phyloP scores from a whole-genome alignment of 2,329 filamentous ascomycete genomes.

The Fusarium begoniae region DNA sequence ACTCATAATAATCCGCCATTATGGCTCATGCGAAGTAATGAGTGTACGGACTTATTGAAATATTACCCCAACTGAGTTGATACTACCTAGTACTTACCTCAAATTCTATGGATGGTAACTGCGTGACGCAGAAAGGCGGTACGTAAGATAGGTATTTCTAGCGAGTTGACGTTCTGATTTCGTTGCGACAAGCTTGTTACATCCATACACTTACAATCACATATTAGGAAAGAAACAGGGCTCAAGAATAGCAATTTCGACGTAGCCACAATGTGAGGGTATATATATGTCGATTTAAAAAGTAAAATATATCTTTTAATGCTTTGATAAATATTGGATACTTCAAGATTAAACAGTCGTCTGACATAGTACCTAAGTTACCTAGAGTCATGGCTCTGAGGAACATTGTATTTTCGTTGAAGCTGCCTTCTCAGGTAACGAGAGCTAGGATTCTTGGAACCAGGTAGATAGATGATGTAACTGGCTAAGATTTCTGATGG shows the following conservation, averaged over 20 bases:
- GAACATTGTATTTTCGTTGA: not conserved
- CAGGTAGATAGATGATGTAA: not conserved
- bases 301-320: not conserved
- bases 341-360: not conserved
- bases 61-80: not conserved
- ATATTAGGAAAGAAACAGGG: not conserved
- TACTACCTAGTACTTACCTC: not conserved
- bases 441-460: not conserved
- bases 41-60: not conserved
- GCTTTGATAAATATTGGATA: not conserved
- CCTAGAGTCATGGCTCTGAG: not conserved
- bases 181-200: not conserved
- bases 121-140: not conserved
- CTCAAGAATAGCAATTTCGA: not conserved
- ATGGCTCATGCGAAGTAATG: not conserved
- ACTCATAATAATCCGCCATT: not conserved
- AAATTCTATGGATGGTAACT: not conserved
- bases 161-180: not conserved
- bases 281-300: not conserved
- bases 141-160: not conserved
- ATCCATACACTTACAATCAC: not conserved
- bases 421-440: constrained; percentile 8
- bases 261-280: not conserved
- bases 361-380: not conserved
- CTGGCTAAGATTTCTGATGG: not conserved